Conservation (phyloP, 345 rosid genomes). For the Linum tenue region DNA sequence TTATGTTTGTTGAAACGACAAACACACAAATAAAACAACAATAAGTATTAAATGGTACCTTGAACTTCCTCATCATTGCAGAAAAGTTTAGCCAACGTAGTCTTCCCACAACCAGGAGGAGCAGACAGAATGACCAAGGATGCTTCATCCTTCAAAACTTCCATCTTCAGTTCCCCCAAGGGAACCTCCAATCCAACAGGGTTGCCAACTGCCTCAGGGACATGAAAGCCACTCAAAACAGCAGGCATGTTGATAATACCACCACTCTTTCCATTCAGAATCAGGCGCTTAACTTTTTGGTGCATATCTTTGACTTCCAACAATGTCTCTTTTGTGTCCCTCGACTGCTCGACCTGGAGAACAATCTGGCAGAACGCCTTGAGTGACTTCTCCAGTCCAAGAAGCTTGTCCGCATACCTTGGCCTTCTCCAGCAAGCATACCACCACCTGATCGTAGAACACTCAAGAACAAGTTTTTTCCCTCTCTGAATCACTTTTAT, state of each 20-base stretch:
- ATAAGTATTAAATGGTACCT: neutral
- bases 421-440: neutral
- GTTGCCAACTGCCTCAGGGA: neutral
- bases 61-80: neutral
- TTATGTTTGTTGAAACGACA: too few species aligned
- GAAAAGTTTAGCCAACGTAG: conserved; percentile 4
- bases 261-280: neutral
- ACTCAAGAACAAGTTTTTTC: neutral
- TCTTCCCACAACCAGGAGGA: conserved; percentile 6
- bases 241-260: too few species aligned
- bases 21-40: too few species aligned
- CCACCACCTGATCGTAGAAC: neutral
- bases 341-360: neutral
- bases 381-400: neutral
- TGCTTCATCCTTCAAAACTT: neutral
- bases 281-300: neutral
- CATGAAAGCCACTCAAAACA: too few species aligned
- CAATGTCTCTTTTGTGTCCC: neutral
- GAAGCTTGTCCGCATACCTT: neutral
- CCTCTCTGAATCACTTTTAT: neutral
- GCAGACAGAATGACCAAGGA: neutral
- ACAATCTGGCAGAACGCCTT: neutral
- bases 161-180: neutral
- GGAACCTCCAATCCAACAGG: conserved; percentile 1
- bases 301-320: neutral